Base-by-base conservation (phyloP, 371 early-diverging fungal genomes). In the Mucor lusitanicus region DNA sequence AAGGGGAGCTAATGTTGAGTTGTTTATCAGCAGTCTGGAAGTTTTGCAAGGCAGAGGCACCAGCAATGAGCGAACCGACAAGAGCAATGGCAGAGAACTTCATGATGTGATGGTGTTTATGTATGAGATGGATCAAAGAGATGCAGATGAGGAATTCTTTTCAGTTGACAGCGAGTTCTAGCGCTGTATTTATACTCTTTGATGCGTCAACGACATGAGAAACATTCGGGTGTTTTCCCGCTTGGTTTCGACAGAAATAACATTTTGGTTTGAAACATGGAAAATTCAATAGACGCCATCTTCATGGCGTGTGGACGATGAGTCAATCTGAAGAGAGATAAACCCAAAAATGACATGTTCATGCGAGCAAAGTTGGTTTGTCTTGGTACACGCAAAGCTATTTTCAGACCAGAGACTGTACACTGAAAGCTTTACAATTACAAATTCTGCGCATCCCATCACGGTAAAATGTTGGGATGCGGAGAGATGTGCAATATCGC, bases 1-100 rank as follows among this genome's bases (percentile, higher is more conserved):
- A 63, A 63, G 79, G 79, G 28, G 67, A 67, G 17, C 17, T 55
- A n/a, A 67, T 61, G 12, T 61, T 67, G 17, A 67, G 50, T 44
- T 67, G 67, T 19, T 23, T 32, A 25, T 67, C 67, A 33, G 55
- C 9, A 4, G 56, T 61, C 44, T 42, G 33, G 5, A 61, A 12
- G 50, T 50, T 50, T 50, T 50, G 50, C 3, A 23, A 6, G 30
- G 55, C 35, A 60, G 54, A 59, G 25, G 28, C 57, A 44, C 33
- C 23, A 12, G 62, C 44, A 27, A 25, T 17, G 23, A 61, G 13
- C 33, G 61, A 28, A 55, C 35, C 27, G 27, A 53, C 12, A 17
- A 53, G 13, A 53, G 17, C 39, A 53, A 37, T 62, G 27, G 25
- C 27, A 23, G 54, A 25, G 39, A 62, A 35, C 54, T 62, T 62